Percentiles rank a stretch among this genome's conserved stretches.
Conservation (phyloP, 768 basidiomycete species). For the Filobasidium floriforme region DNA sequence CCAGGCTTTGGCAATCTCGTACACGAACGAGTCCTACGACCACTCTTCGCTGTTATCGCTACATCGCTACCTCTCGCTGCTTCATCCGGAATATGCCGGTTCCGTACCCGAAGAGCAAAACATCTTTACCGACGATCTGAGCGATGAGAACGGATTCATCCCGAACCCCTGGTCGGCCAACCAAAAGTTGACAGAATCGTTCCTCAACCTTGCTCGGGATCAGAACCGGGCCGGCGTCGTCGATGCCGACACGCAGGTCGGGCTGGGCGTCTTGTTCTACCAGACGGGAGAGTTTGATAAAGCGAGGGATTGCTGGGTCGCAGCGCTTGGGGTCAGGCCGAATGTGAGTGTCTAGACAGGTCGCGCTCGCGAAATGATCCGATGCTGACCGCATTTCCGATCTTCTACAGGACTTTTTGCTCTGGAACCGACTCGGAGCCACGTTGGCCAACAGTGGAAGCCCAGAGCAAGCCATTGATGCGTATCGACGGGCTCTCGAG, state of each 20-base stretch:
- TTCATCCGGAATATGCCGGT: constrained; percentile 50
- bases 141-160: constrained; percentile 8
- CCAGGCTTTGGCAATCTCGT: constrained; percentile 89
- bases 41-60: constrained; percentile 76
- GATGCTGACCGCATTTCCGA: background rate
- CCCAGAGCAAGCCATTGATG: constrained; percentile 73
- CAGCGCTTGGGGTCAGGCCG: constrained; percentile 71
- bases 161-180: constrained; percentile 68
- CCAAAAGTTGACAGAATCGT: constrained; percentile 69
- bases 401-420: constrained; percentile 65
- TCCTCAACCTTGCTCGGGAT: constrained; percentile 69
- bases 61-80: constrained; percentile 71
- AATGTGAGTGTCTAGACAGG: constrained; percentile 54
- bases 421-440: constrained; percentile 95
- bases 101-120: constrained; percentile 38
- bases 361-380: too few species aligned
- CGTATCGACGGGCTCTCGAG: constrained; percentile 78
- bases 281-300: constrained; percentile 74
- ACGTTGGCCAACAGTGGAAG: constrained; percentile 87
- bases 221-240: constrained; percentile 64
- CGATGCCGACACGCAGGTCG: constrained; percentile 88
- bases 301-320: constrained; percentile 90
- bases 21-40: constrained; percentile 88
- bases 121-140: constrained; percentile 16
- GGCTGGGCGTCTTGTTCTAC: constrained; percentile 86